Evolutionary conservation across 345 rosid species (phyloP), one percentile per base, ranked within the genome.

Genomic region (Citrus glauca): DNA sequence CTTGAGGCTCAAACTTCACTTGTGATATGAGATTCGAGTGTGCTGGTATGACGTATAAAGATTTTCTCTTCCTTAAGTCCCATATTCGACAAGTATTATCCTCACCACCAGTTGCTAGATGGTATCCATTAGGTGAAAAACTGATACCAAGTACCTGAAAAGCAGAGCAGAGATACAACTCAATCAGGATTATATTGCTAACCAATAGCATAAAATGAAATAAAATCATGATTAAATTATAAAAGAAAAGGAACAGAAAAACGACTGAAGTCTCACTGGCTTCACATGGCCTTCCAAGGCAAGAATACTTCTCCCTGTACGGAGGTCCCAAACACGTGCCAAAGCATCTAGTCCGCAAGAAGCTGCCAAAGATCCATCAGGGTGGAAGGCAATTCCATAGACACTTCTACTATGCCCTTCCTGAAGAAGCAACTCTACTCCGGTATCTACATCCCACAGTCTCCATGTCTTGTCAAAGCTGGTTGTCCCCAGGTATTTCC

Each of bases 381-480:
- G 92, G 78, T 97, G 97, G 88, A 97, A 97, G 50, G 92, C 94
- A 61, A 97, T 82, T 56, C 98, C 98, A 32, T 94, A 94, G 76
- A 97, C 87, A 78, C 98, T 91, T 80, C 95, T 87, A 77, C 99
- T 93, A 67, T 97, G 98, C 40, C 98, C 98, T 91, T 94, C 98
- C 79, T 97, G 99, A 79, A 97, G 94, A 74, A 94, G 93, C 86
- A 97, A 85, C 88, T 94, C 99, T 42, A 75, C 85, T 37, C 98
- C 98, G 50, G 90, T 90, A 75, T 91, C 90, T 38, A 94, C 62
- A 80, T 94, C 98, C 98, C 98, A 96, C 76, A 94, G 78, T 86
- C 99, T 93, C 99, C 98, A 94, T 10, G 98, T 97, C 86, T 91
- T 97, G 84, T 97, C 99, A 78, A 89, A 97, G 88, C 98, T 91